Base-by-base conservation (phyloP, 768 basidiomycete species). In the Termitomyces sp. region DNA sequence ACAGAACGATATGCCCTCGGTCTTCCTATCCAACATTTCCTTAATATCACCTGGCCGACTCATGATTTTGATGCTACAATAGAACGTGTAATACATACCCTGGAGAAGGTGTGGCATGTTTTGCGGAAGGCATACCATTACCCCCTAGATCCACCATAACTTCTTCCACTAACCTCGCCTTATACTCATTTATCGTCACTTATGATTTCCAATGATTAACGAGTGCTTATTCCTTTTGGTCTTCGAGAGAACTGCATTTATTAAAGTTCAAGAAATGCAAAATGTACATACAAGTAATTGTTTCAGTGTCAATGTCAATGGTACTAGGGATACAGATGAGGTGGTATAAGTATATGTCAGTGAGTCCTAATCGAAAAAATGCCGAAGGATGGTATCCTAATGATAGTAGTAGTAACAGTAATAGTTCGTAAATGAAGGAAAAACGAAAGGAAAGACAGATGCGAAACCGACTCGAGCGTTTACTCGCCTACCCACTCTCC, bases 121-220 rank as follows among this genome's bases (percentile, higher is more conserved):
- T 67, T 79, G 46, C 72, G 78, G 64, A 80, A 69, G 70, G 70
- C 77, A 28, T 80, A 82, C 65, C 82, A 86, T 67, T 87, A 82
- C 61, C 85, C 84, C 0, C 60, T 86, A 61, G 77, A 80, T 61
- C 83, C 83, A 44, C 77, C 81, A 40, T 50, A 56, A 58, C 49
- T 46, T 30, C 12, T 32, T 30, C n/a, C 41, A 2, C 38, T 33
- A 5, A 38, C 38, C 7, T n/a, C 44, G 4, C 41, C 23, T 28
- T 28, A 14, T 50, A 26, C 14, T 18, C 4, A 18, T 26, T 32
- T 36, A 50, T 50, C 23, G 20, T 36, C 50, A 30, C 7, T 49
- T n/a, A 41, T 50, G 16, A 49, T 46, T 26, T 18, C n/a, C n/a
- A 18, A 41, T 18, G 16, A 18, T 8, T 41, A 18, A 32, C 32